These are phyloP conservation scores for Cyberlindnera sargentensis DNA, from an alignment of 805 yeast genomes.

Conservation along the genomic window DNA sequence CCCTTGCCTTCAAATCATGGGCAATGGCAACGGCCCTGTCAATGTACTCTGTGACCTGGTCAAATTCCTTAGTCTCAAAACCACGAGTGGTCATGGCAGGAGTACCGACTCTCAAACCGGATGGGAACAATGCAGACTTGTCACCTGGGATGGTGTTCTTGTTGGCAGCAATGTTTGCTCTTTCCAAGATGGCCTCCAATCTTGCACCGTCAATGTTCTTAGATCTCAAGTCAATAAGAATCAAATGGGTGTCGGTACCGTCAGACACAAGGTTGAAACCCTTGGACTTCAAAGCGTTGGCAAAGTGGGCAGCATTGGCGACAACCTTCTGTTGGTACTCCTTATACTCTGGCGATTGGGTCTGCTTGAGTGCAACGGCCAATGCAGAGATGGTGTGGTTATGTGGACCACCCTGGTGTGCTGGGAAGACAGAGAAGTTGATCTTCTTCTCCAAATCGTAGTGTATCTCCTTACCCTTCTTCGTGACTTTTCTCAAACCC, in stretches of 20 bases:
- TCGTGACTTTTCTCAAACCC: constrained; percentile 77
- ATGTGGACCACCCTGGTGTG: constrained; percentile 99
- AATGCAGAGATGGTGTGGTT: constrained; percentile 96
- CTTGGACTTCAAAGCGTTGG: constrained; percentile 50
- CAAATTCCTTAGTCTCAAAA: constrained; percentile 70
- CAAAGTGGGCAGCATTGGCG: constrained; percentile 73
- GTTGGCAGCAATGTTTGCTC: constrained; percentile 88
- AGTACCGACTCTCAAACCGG: constrained; percentile 94
- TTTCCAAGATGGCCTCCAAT: constrained; percentile 83
- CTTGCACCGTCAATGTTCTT: constrained; percentile 89
- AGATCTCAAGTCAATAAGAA: constrained; percentile 75
- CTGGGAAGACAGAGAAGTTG: constrained; percentile 97
- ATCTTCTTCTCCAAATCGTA: constrained; percentile 88
- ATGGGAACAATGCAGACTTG: constrained; percentile 90
- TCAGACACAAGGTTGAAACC: constrained; percentile 78
- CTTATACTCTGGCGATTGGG: constrained; percentile 80
- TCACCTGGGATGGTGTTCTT: constrained; percentile 97
- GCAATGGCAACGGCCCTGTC: constrained; percentile 73
- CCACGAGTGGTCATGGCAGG: constrained; percentile 99
- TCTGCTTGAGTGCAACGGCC: constrained; percentile 92
- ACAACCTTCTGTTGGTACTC: constrained; percentile 80
- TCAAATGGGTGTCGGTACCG: constrained; percentile 94
- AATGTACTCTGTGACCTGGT: constrained; percentile 71
- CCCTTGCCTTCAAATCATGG: constrained; percentile 48
- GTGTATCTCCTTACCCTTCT: constrained; percentile 76